Conservation (phyloP, 2,329 filamentous ascomycete species). For the Colletotrichum sp. region DNA sequence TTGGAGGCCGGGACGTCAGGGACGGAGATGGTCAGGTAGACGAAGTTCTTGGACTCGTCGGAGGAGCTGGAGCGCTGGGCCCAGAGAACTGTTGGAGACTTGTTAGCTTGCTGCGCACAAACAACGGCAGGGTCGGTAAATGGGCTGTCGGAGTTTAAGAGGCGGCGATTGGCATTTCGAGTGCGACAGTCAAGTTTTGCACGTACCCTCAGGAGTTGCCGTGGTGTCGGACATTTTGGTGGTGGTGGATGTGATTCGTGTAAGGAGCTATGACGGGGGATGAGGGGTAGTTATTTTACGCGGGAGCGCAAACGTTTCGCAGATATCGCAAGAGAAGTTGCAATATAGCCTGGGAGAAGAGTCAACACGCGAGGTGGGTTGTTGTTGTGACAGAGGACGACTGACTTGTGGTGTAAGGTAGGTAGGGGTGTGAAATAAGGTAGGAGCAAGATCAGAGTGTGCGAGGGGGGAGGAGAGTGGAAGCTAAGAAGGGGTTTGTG, state of each 20-base stretch:
- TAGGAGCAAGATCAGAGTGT: not conserved
- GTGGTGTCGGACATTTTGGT: conserved; percentile 32
- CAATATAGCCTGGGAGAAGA: not conserved
- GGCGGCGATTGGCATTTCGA: not conserved
- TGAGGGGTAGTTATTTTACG: conserved; percentile 18
- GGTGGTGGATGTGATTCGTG: conserved; percentile 7
- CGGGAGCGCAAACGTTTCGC: conserved; percentile 13
- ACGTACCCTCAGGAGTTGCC: conserved; percentile 45
- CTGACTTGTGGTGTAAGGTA: not conserved
- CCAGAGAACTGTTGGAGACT: conserved; percentile 78
- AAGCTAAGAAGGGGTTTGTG: conserved; percentile 14
- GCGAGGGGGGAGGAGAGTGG: not conserved
- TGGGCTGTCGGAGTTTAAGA: not conserved
- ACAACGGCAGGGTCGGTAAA: not conserved
- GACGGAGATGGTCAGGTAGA: conserved; percentile 91
- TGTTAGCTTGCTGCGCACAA: not conserved
- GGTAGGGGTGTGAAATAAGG: not conserved
- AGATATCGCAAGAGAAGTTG: not conserved
- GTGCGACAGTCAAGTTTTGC: not conserved
- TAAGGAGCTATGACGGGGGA: conserved; percentile 19
- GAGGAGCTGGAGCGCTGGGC: conserved; percentile 88
- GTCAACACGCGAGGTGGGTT: not conserved
- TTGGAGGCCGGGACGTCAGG: conserved; percentile 80
- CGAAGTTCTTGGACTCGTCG: conserved; percentile 87
- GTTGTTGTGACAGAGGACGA: not conserved